A percentile compares a stretch with the other conserved stretches of the same genome.
phyloP scores from a whole-genome alignment of 2,329 filamentous ascomycete species.

The Trichoderma sp. region DNA sequence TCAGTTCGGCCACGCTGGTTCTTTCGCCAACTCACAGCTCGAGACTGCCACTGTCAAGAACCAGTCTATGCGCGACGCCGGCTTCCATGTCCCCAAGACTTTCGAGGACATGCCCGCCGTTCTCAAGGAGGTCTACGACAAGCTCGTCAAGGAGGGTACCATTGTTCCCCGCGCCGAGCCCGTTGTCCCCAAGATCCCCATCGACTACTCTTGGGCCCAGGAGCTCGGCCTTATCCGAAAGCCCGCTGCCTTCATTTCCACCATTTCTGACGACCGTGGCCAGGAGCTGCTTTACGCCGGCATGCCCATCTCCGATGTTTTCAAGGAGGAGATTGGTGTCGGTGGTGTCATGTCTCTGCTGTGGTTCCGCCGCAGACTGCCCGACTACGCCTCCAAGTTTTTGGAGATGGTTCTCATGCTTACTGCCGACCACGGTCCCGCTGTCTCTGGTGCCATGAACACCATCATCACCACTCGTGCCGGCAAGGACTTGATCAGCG shows the following conservation, averaged over 20 bases:
- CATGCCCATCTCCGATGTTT: conserved; percentile 99
- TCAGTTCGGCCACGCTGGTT: conserved; percentile 97
- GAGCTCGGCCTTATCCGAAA: conserved; percentile 99
- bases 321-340: conserved; percentile 97
- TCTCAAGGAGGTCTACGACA: conserved; percentile 80
- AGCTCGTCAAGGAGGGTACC: conserved; percentile 78
- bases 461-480: conserved; percentile 99
- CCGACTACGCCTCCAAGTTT: conserved; percentile 96
- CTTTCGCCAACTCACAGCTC: conserved; percentile 98
- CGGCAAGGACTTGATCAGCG: conserved; percentile 96
- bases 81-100: conserved; percentile 90
- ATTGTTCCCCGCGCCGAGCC: conserved; percentile 88
- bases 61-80: conserved; percentile 91
- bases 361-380: conserved; percentile 98
- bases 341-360: conserved; percentile 99
- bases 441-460: conserved; percentile 99
- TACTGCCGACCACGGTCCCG: conserved; percentile 97
- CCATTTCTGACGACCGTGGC: conserved; percentile 98
- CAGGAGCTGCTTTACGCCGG: conserved; percentile 98
- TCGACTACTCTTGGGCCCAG: conserved; percentile 99
- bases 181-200: conserved; percentile 95
- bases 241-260: conserved; percentile 99
- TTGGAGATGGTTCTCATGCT: conserved; percentile 99
- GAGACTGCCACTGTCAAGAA: conserved; percentile 98
- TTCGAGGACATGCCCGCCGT: conserved; percentile 89